These are phyloP conservation scores for Margaritispora aquatica DNA, from an alignment of 495 filamentous ascomycete species.

Conservation along the genomic window DNA sequence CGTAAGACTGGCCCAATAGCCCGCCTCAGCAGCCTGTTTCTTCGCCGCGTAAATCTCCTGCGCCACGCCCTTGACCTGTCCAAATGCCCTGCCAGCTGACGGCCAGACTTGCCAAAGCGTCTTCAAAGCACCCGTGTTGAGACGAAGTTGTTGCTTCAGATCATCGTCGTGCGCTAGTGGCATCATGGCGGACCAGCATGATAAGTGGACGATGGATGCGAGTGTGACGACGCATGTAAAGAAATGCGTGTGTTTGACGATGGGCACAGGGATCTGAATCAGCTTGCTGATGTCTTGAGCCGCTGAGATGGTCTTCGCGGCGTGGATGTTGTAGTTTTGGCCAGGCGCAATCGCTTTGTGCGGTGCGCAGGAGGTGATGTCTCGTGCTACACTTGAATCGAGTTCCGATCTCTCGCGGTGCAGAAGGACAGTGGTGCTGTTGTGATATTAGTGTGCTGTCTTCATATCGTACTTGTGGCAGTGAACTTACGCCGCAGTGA, in stretches of 20 bases:
- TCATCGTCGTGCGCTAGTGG: conserved; percentile 53
- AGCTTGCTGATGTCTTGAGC: conserved; percentile 73
- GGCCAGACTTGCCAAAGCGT: conserved; percentile 70
- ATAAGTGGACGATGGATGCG: conserved; percentile 54
- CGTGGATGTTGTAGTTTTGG: conserved; percentile 61
- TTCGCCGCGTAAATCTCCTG: conserved; percentile 55
- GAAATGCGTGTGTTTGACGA: conserved; percentile 77
- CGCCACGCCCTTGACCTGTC: conserved; percentile 67
- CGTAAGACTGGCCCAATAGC: conserved; percentile 46
- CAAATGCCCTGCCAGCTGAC: conserved; percentile 63
- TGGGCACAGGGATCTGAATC: conserved; percentile 66
- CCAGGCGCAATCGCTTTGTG: conserved; percentile 46
- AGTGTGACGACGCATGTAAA: conserved; percentile 82
- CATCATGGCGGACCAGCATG: conserved; percentile 52
- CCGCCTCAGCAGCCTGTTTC: conserved; percentile 42
- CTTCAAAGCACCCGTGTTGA: conserved; percentile 80
- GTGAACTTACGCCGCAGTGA: conserved; percentile 56
- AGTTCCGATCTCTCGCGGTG: conserved; percentile 64
- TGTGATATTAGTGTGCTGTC: not conserved
- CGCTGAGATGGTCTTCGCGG: conserved; percentile 70
- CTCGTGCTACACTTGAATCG: conserved; percentile 44
- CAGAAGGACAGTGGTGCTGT: conserved; percentile 56
- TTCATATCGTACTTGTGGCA: not conserved
- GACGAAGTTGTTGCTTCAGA: conserved; percentile 69
- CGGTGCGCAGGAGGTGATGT: conserved; percentile 53